Base-by-base conservation (phyloP, 495 filamentous ascomycete species). In the Jackrogersella multiformis region DNA sequence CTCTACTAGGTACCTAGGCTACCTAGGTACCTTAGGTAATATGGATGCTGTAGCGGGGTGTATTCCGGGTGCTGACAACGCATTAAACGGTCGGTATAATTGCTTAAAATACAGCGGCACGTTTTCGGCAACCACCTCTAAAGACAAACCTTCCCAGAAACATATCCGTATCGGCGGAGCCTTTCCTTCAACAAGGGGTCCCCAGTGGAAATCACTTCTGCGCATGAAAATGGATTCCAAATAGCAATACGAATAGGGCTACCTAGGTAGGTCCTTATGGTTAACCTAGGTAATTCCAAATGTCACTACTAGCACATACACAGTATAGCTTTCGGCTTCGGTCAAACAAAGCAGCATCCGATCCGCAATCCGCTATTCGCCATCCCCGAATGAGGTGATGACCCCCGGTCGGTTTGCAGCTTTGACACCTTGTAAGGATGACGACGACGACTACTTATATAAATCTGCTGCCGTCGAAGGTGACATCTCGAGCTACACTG, bases 261-360 rank as follows among this genome's bases (percentile, higher is more conserved):
- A n/a, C n/a, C n/a, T n/a, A n/a, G n/a, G n/a, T n/a, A n/a, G n/a
- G n/a, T n/a, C n/a, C n/a, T n/a, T n/a, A n/a, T n/a, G n/a, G n/a
- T n/a, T n/a, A 30, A 30, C 20, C 45, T 21, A 23, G 35, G 46
- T 30, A 38, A 65, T 65, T 65, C 62, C 62, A 65, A 65, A 65
- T 65, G 18, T 16, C 54, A 12, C 42, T 24, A 13, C 9, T 6
- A 10, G 38, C 15, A 5, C 4, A 5, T 2, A 9, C 15, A 44
- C 41, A 20, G 10, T 12, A n/a, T 56, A 56, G 34, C 26, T n/a
- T 38, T 54, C 32, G 51, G 51, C 20, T 12, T 24, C 49, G 32
- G 53, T 56, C 51, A 21, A 26, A 26, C 30, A 55, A 24, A 55
- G 18, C 23, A 10, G 35, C 8, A 7, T 30, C 3, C 4, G 3